phyloP scores from a whole-genome alignment of 495 filamentous ascomycete species.

The Aspergillus panamensis region DNA sequence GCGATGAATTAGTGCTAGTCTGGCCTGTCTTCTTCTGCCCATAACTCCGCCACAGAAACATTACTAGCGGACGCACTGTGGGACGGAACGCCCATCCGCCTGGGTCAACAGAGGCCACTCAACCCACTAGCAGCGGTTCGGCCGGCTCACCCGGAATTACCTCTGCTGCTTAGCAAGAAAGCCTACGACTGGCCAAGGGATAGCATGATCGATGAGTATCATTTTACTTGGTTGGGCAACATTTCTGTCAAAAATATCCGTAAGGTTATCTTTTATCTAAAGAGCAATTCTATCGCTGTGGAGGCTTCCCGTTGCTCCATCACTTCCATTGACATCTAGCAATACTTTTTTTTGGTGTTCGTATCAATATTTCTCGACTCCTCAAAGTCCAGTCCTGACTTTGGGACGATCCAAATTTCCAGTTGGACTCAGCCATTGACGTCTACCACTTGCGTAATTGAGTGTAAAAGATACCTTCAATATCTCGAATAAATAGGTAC shows the following conservation, averaged over 20 bases:
- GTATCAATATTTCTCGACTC: background rate
- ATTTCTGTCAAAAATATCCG: no score
- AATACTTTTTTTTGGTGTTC: background rate
- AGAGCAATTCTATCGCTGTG: no score
- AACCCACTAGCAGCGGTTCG: no score
- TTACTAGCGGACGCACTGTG: constrained; percentile 13
- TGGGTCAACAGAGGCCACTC: constrained; percentile 1
- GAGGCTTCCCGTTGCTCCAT: background rate
- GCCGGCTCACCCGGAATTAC: no score
- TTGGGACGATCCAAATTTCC: background rate
- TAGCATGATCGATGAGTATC: background rate
- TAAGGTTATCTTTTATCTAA: no score
- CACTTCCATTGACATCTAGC: background rate
- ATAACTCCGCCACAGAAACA: constrained; percentile 8
- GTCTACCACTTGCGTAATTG: background rate
- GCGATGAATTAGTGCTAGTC: background rate
- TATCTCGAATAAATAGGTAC: no score
- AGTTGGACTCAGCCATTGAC: background rate
- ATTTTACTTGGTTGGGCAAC: constrained; percentile 6
- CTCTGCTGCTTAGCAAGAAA: constrained; percentile 3
- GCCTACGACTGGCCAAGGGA: background rate
- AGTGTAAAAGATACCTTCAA: background rate
- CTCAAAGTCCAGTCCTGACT: background rate
- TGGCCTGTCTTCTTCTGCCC: background rate
- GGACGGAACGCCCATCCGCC: constrained; percentile 16